Percentiles rank a stretch among this genome's conserved stretches.
These are phyloP conservation scores for Helminthosporium solani DNA, from an alignment of 2,329 filamentous ascomycete species.

Conservation along the genomic window DNA sequence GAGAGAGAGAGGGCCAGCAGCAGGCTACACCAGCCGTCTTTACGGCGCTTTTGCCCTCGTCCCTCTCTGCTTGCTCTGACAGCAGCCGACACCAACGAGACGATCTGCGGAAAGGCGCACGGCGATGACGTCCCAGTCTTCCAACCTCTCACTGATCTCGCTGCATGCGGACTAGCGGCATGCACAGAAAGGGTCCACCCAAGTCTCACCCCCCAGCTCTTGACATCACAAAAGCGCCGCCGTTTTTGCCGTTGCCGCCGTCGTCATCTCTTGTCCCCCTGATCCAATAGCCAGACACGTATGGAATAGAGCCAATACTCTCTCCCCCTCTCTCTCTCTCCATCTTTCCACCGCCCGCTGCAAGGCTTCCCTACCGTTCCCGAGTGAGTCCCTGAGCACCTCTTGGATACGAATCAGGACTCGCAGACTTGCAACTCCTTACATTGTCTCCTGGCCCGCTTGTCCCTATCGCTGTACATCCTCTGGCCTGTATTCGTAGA, in stretches of 20 bases:
- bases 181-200: not conserved
- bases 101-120: not conserved
- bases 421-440: too few species aligned
- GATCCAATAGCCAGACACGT: not conserved
- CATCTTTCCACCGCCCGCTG: not conserved
- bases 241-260: not conserved
- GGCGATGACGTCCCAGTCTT: not conserved
- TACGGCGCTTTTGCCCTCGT: too few species aligned
- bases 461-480: too few species aligned
- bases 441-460: too few species aligned
- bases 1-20: too few species aligned
- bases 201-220: not conserved
- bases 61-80: not conserved
- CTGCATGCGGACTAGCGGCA: not conserved
- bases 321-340: not conserved
- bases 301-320: too few species aligned
- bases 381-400: too few species aligned
- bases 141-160: not conserved
- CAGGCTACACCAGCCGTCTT: not conserved
- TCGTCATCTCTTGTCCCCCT: not conserved
- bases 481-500: too few species aligned
- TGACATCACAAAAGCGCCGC: constrained; percentile 2
- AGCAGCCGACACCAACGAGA: not conserved
- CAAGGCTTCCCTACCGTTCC: too few species aligned
- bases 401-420: too few species aligned